Evolutionary conservation across 768 basidiomycete genomes (phyloP).

Genomic region (Trametes cinnabarina): DNA sequence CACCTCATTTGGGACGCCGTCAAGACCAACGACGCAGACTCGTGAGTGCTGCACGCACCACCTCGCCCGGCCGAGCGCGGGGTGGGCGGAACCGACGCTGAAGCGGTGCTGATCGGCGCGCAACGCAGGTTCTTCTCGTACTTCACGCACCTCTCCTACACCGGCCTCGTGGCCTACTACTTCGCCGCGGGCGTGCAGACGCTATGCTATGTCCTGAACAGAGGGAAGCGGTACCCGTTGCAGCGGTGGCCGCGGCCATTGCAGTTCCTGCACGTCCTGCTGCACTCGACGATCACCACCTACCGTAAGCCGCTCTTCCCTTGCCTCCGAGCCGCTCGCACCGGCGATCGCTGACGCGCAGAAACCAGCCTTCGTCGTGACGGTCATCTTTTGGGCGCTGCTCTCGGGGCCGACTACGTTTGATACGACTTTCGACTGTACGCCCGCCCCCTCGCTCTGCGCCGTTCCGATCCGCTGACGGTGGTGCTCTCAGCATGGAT

Average conservation of each 20-base stretch:
- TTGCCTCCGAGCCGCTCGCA: neutral
- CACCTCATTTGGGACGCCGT: conserved; percentile 37
- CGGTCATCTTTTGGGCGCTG: conserved; percentile 60
- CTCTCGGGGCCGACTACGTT: conserved; percentile 46
- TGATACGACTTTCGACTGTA: conserved; percentile 37
- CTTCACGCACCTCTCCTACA: conserved; percentile 63
- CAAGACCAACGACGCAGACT: conserved; percentile 30
- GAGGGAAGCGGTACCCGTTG: conserved; percentile 44
- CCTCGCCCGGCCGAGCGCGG: neutral
- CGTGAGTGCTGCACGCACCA: no score
- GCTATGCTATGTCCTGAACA: conserved; percentile 36
- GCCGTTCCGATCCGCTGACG: conserved; percentile 7
- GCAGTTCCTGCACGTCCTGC: conserved; percentile 55
- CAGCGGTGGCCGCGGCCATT: conserved; percentile 56
- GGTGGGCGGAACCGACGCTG: neutral
- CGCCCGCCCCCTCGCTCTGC: conserved; percentile 15
- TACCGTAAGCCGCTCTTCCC: conserved; percentile 59
- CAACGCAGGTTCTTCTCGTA: conserved; percentile 55
- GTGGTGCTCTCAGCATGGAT: conserved; percentile 44
- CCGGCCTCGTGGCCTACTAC: conserved; percentile 62
- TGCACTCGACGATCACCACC: conserved; percentile 49
- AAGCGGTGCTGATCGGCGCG: neutral
- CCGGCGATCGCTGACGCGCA: neutral
- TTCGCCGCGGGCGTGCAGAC: conserved; percentile 59
- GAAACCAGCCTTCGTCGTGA: conserved; percentile 58